These are phyloP conservation scores for Staphylotrichum longicolle DNA, from an alignment of 495 filamentous ascomycete species.

Conservation along the genomic window DNA sequence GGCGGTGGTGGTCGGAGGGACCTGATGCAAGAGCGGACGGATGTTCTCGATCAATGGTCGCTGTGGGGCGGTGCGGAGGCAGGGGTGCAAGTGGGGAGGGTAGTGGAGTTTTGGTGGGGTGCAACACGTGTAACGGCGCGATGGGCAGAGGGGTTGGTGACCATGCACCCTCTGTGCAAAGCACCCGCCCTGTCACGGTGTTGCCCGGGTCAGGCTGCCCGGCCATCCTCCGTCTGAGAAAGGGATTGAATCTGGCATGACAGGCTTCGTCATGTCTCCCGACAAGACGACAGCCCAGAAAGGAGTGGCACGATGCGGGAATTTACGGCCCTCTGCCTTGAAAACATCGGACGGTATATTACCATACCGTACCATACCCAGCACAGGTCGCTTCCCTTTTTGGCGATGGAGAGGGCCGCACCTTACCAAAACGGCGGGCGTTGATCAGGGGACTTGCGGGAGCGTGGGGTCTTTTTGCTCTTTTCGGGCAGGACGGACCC, in stretches of 20 bases:
- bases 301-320: no score
- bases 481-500: background rate
- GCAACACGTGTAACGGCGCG: conserved; percentile 29
- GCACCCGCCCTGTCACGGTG: no score
- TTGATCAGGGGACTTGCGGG: background rate
- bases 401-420: background rate
- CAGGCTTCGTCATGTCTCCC: no score
- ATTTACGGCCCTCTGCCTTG: no score
- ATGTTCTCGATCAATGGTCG: background rate
- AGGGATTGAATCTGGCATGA: no score
- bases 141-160: conserved; percentile 16
- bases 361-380: background rate
- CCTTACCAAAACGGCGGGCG: background rate
- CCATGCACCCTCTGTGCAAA: background rate
- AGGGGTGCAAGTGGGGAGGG: background rate
- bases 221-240: background rate
- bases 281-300: no score
- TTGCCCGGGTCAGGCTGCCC: background rate
- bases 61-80: conserved; percentile 1
- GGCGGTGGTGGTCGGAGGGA: background rate
- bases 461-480: conserved; percentile 1
- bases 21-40: background rate
- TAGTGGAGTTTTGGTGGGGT: conserved; percentile 13
- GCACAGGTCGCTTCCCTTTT: background rate
- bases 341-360: no score